Percentiles rank a stretch among this genome's conserved stretches.
phyloP scores from a whole-genome alignment of 2,329 filamentous ascomycete genomes.

The Ophiostoma ips region DNA sequence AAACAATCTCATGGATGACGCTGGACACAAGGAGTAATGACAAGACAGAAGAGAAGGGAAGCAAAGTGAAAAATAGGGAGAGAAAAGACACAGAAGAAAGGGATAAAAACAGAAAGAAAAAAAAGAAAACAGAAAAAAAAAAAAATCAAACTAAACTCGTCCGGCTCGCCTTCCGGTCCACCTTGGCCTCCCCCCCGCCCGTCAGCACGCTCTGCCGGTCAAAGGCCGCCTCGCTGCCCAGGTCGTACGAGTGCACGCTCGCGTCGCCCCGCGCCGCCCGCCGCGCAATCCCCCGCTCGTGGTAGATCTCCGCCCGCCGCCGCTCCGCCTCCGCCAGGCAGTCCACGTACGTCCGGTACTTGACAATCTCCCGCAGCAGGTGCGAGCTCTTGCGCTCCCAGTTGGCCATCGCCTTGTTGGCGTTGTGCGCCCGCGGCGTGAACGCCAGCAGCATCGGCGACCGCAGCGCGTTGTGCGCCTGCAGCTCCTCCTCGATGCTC shows the following conservation, averaged over 20 bases:
- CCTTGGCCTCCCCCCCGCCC: constrained; percentile 4
- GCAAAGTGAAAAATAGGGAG: not conserved
- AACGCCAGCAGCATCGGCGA: constrained; percentile 81
- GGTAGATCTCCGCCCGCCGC: constrained; percentile 58
- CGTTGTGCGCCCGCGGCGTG: constrained; percentile 69
- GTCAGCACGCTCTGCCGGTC: not conserved
- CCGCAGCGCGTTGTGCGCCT: constrained; percentile 77
- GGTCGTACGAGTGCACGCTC: constrained; percentile 6
- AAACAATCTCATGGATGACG: no score
- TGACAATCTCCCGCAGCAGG: constrained; percentile 83
- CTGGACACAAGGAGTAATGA: not conserved
- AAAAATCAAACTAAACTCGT: not conserved
- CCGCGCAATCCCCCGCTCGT: constrained; percentile 38
- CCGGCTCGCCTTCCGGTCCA: not conserved
- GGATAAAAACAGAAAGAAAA: not conserved
- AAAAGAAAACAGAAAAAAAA: not conserved
- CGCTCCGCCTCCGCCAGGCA: constrained; percentile 57
- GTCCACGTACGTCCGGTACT: constrained; percentile 92
- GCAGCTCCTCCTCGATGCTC: constrained; percentile 72
- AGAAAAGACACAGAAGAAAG: not conserved
- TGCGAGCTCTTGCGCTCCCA: constrained; percentile 96
- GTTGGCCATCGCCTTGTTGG: constrained; percentile 75
- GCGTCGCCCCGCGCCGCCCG: constrained; percentile 31
- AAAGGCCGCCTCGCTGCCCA: not conserved
- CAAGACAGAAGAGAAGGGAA: not conserved